Evolutionary conservation across 495 filamentous ascomycete species (phyloP).

Genomic region (Penicillium cataractarum): DNA sequence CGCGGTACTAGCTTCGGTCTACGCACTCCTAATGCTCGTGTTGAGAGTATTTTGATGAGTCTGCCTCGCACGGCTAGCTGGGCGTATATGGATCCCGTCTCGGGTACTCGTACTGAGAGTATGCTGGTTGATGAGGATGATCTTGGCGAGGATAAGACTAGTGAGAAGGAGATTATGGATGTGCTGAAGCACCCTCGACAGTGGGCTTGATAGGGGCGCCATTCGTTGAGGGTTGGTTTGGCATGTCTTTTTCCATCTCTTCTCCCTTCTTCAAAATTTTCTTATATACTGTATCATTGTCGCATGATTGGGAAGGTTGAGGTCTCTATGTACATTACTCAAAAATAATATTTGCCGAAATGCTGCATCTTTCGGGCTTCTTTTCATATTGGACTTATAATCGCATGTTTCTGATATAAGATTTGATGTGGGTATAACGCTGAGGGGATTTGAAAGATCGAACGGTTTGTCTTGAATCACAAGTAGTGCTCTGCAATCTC

Average conservation of each 20-base stretch:
- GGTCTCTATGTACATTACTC: constrained; percentile 6
- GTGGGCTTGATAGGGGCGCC: constrained; percentile 67
- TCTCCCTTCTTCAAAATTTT: neutral
- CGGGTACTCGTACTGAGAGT: constrained; percentile 47
- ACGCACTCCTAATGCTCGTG: constrained; percentile 85
- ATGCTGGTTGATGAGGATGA: constrained; percentile 35
- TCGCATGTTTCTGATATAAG: no score
- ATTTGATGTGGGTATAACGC: no score
- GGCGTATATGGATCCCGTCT: constrained; percentile 85
- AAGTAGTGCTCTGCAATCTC: neutral
- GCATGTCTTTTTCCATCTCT: neutral
- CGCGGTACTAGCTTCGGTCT: constrained; percentile 93
- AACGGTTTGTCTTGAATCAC: neutral
- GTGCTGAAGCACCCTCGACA: constrained; percentile 85
- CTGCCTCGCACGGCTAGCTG: constrained; percentile 90
- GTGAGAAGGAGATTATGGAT: constrained; percentile 75
- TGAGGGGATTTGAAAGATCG: neutral
- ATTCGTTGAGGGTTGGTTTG: neutral
- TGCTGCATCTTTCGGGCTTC: neutral
- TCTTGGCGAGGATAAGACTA: constrained; percentile 46
- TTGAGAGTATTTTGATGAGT: constrained; percentile 98
- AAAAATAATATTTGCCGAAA: constrained; percentile 2
- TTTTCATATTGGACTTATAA: neutral
- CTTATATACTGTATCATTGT: constrained; percentile 1
- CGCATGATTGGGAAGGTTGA: neutral